Evolutionary conservation across 495 filamentous ascomycete species (phyloP).

Genomic region (Pyrenula aspistea): DNA sequence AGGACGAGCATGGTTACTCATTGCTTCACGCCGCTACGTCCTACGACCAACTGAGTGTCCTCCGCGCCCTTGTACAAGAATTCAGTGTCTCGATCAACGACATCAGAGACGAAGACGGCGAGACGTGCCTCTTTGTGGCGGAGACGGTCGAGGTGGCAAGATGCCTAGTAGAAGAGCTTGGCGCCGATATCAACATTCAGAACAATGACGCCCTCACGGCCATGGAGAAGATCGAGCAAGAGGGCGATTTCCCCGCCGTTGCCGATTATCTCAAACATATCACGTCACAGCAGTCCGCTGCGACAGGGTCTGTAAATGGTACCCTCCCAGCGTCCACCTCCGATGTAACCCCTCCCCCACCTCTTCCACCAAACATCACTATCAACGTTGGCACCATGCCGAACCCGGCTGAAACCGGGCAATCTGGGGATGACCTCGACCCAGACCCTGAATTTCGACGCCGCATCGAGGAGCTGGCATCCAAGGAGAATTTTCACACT

Average conservation of each 20-base stretch:
- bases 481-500: conserved; percentile 58
- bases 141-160: conserved; percentile 68
- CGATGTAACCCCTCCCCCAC: conserved; percentile 27
- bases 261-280: conserved; percentile 50
- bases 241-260: conserved; percentile 58
- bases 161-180: conserved; percentile 69
- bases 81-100: conserved; percentile 63
- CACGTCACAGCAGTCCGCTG: conserved; percentile 19
- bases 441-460: conserved; percentile 60
- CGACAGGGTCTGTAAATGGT: conserved; percentile 13
- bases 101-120: conserved; percentile 73
- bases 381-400: conserved; percentile 56
- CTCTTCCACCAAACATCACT: conserved; percentile 53
- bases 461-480: conserved; percentile 65
- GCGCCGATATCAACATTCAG: conserved; percentile 46
- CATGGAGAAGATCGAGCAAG: conserved; percentile 54
- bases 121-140: conserved; percentile 79
- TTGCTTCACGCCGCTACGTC: conserved; percentile 85
- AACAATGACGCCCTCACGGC: conserved; percentile 61
- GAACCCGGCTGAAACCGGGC: conserved; percentile 39
- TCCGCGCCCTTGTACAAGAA: conserved; percentile 63
- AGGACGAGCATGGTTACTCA: conserved; percentile 81
- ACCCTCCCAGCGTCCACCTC: conserved; percentile 3
- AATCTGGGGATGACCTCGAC: conserved; percentile 30
- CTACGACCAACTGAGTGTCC: conserved; percentile 73